phyloP scores from a whole-genome alignment of 228 moss, liverwort and hornwort species.

The Sphagnum magellanicum region DNA sequence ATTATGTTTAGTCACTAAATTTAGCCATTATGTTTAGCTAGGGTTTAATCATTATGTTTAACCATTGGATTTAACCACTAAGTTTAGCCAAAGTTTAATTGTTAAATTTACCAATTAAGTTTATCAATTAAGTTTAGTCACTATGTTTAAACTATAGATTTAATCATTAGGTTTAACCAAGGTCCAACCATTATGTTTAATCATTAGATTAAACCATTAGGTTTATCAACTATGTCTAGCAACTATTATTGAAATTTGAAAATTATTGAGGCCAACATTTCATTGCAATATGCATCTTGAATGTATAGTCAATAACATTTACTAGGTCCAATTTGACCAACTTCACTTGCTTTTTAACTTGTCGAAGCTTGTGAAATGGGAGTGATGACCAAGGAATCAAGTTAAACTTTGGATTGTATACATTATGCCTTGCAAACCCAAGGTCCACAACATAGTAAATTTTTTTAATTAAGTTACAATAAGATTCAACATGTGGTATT shows the following conservation, averaged over 20 bases:
- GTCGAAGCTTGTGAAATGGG: conserved; percentile 98
- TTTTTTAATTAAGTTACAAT: too few relatives aligned
- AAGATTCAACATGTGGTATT: too few relatives aligned
- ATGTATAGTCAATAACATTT: conserved; percentile 96
- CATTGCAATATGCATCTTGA: conserved; percentile 90
- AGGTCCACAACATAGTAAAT: conserved; percentile 64
- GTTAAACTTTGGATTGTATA: conserved; percentile 84
- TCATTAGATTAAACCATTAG: conserved; percentile 40
- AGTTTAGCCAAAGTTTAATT: too few relatives aligned
- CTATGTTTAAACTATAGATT: too few relatives aligned
- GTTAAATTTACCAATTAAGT: too few relatives aligned
- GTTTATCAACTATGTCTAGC: too few relatives aligned
- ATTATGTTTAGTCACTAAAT: too few relatives aligned
- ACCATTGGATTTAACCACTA: too few relatives aligned
- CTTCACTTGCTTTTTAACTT: conserved; percentile 85
- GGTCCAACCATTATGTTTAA: conserved; percentile 78
- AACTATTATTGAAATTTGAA: conserved; percentile 24
- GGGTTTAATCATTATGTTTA: too few relatives aligned
- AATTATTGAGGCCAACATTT: conserved; percentile 92
- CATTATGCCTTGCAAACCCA: conserved; percentile 97
- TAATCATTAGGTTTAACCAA: too few relatives aligned
- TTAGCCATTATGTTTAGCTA: too few relatives aligned
- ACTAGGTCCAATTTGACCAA: conserved; percentile 92
- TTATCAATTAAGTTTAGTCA: too few relatives aligned
- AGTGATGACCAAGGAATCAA: conserved; percentile 92